Conservation (phyloP, 2,329 filamentous ascomycete genomes). For the Ampelomyces quisqualis region DNA sequence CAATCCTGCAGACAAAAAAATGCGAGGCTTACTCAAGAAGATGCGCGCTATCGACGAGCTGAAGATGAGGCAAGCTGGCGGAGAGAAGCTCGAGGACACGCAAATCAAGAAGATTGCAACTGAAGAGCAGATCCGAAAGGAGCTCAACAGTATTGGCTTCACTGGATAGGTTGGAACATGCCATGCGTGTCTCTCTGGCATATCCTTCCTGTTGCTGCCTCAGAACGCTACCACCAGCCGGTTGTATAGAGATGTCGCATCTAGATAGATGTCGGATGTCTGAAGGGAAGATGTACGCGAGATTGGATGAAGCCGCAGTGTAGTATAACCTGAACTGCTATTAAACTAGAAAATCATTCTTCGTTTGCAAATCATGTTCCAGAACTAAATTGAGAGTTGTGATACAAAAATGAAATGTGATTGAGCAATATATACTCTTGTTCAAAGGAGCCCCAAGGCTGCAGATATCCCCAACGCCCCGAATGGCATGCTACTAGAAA, state of each 20-base stretch:
- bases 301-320: constrained; percentile 1
- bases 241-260: not conserved
- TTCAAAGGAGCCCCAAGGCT: too few species aligned
- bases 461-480: too few species aligned
- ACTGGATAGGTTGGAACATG: constrained; percentile 18
- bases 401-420: too few species aligned
- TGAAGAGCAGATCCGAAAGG: constrained; percentile 78
- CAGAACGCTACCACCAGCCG: too few species aligned
- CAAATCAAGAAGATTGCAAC: constrained; percentile 98
- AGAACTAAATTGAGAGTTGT: too few species aligned
- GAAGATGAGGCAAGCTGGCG: constrained; percentile 91
- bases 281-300: not conserved
- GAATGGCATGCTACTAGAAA: too few species aligned
- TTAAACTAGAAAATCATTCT: constrained; percentile 5
- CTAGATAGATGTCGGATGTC: not conserved
- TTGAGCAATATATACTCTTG: too few species aligned
- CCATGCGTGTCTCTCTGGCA: too few species aligned
- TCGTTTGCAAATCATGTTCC: constrained; percentile 1
- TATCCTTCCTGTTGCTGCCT: too few species aligned
- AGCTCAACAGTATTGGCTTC: constrained; percentile 66
- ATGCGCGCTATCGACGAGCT: constrained; percentile 95
- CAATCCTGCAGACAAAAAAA: constrained; percentile 86
- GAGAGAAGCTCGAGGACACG: constrained; percentile 96
- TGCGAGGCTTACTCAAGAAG: constrained; percentile 92
- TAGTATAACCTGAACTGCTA: constrained; percentile 1